Evolutionary conservation across 2,329 filamentous ascomycete genomes (phyloP).

Genomic region (Tolypocladium capitatum): DNA sequence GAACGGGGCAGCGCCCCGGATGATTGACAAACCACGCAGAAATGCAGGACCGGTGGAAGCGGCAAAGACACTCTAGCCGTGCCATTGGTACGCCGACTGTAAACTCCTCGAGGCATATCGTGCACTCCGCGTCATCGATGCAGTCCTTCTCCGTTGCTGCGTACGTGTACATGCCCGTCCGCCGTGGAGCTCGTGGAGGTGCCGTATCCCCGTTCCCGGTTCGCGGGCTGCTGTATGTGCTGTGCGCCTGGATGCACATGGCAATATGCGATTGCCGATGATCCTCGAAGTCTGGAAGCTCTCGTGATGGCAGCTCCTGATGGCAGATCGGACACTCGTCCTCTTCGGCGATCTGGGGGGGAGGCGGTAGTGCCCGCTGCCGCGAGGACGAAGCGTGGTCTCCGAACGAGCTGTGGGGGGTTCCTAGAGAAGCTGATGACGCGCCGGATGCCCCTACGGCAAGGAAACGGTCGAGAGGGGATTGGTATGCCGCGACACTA

Average conservation of each 20-base stretch:
- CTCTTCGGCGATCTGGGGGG: constrained; percentile 50
- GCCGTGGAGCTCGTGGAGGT: constrained; percentile 23
- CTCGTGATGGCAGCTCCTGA: constrained; percentile 49
- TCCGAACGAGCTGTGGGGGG: constrained; percentile 17
- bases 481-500: constrained; percentile 18
- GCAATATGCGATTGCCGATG: constrained; percentile 46
- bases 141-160: constrained; percentile 54
- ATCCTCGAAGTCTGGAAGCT: constrained; percentile 37
- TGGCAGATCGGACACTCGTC: constrained; percentile 73
- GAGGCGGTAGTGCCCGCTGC: constrained; percentile 26
- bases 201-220: constrained; percentile 10
- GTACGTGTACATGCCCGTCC: constrained; percentile 52
- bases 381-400: constrained; percentile 21
- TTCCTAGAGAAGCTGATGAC: constrained; percentile 16
- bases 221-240: constrained; percentile 28
- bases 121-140: constrained; percentile 53
- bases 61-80: constrained; percentile 52
- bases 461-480: constrained; percentile 26
- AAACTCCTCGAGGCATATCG: constrained; percentile 55
- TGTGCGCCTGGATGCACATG: constrained; percentile 42
- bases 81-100: constrained; percentile 49
- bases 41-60: constrained; percentile 50
- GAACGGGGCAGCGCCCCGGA: constrained; percentile 51
- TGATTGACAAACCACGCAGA: constrained; percentile 48
- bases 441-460: constrained; percentile 20